Conservation (phyloP, 2,329 filamentous ascomycete species). For the Lomentospora prolificans region DNA sequence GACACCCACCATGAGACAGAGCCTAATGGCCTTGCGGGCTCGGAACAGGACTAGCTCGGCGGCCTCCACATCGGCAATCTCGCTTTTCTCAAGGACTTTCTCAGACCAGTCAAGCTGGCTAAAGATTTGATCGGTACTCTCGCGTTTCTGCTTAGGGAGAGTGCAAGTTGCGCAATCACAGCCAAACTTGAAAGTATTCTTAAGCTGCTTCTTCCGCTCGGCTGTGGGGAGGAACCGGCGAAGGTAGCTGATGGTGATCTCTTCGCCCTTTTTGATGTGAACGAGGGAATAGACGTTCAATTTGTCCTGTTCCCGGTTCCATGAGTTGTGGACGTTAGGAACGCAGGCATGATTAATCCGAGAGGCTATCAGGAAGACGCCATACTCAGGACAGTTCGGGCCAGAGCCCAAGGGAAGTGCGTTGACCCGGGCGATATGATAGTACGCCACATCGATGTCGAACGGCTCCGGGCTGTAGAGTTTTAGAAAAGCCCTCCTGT, state of each 20-base stretch:
- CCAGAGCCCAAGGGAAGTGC: not conserved
- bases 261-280: slow-evolving; percentile 6
- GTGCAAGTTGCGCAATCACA: slow-evolving; percentile 4
- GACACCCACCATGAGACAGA: not conserved
- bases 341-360: slow-evolving; percentile 1
- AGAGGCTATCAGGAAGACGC: not conserved
- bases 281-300: not conserved
- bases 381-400: not conserved
- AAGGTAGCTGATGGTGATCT: slow-evolving; percentile 9
- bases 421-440: not conserved
- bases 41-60: not conserved
- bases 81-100: not conserved
- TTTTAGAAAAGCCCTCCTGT: not conserved
- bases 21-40: not conserved
- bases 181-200: slow-evolving; percentile 5
- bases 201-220: not conserved
- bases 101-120: not conserved
- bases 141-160: not conserved
- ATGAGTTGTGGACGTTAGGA: not conserved
- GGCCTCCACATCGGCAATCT: not conserved
- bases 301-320: not conserved
- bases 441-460: not conserved
- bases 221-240: not conserved
- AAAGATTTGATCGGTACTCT: not conserved
- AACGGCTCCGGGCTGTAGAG: not conserved